Evolutionary conservation across 495 filamentous ascomycete species (phyloP), one percentile per base, ranked within the genome.

Genomic region (Penicillium ochrochloron): DNA sequence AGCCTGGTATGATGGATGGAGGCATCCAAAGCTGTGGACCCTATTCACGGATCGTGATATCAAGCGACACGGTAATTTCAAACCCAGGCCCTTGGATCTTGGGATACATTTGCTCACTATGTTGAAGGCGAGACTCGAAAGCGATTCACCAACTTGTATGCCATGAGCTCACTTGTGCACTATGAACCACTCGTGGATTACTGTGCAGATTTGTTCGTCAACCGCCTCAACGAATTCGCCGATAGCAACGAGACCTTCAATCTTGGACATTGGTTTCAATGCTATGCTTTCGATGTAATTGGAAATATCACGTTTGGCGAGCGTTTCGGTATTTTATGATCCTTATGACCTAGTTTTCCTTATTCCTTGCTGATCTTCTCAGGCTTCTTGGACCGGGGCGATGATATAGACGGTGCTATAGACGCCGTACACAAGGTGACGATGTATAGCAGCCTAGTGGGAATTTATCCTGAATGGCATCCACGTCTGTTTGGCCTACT

Each of bases 271-370:
- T 86, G 84, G 83, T 73, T 86, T 35, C 84, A 86, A 63, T 86
- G 78, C 54, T 88, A 84, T 64, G 84, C 85, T 0, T 87, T 86
- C 64, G 86, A 88, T 61, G 85, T 89, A 2, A 89, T 90, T 63
- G 86, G 86, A 37, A 82, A 88, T 65, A 87, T 91, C 66, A 88
- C 86, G 3, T 90, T 87, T 65, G 82, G 82, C 57, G 84, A 88
- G 64, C 78, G 85, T 11, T 87, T 90, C 68, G 78, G 77, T 77
- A 58, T 54, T 57, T 61, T 41, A 15, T 17, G 5, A 3, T 51
- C 23, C 10, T 29, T 8, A 5, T 29, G 5, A 2, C 21, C 39
- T 14, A 4, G n/a, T 27, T 27, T 11, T 19, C 3, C 3, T 14
- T 10, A 7, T 33, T 39, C 2, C 3, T 5, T 23, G 11, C 29